Conservation (phyloP, 345 rosid genomes). For the Acer yangbiense region DNA sequence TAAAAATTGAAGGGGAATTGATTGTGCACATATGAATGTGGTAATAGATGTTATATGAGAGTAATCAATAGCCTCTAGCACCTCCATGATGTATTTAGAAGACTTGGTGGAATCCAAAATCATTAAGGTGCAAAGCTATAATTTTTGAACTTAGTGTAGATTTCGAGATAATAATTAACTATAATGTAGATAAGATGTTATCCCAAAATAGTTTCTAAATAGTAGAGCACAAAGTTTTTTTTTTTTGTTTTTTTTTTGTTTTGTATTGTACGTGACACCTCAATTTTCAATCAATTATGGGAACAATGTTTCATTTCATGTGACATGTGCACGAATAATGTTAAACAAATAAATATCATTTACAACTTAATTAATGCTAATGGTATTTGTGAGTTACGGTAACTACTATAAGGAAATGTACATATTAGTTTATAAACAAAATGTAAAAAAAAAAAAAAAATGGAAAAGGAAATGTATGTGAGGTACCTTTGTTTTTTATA, state of each 20-base stretch:
- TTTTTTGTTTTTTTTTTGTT: background rate
- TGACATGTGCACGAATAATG: background rate
- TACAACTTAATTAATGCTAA: background rate
- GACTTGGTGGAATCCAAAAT: background rate
- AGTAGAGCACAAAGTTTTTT: background rate
- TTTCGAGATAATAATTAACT: slow-evolving; percentile 7
- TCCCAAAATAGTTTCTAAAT: background rate
- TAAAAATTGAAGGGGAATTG: background rate
- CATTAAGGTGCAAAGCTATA: background rate
- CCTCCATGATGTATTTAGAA: background rate
- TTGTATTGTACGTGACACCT: background rate
- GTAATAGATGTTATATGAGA: background rate
- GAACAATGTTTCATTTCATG: background rate
- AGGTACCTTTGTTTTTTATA: too few relatives aligned
- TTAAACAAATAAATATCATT: background rate
- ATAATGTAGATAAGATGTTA: background rate
- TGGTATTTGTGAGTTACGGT: background rate
- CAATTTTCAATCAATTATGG: background rate
- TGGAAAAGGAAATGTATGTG: too few relatives aligned
- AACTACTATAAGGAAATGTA: too few relatives aligned
- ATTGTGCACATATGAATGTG: slow-evolving; percentile 3
- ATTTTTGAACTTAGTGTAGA: background rate
- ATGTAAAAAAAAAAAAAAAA: too few relatives aligned
- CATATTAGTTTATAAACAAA: background rate
- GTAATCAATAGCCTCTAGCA: background rate